Evolutionary conservation across 495 filamentous ascomycete genomes (phyloP).

Genomic region (Bathelium albidoporum): DNA sequence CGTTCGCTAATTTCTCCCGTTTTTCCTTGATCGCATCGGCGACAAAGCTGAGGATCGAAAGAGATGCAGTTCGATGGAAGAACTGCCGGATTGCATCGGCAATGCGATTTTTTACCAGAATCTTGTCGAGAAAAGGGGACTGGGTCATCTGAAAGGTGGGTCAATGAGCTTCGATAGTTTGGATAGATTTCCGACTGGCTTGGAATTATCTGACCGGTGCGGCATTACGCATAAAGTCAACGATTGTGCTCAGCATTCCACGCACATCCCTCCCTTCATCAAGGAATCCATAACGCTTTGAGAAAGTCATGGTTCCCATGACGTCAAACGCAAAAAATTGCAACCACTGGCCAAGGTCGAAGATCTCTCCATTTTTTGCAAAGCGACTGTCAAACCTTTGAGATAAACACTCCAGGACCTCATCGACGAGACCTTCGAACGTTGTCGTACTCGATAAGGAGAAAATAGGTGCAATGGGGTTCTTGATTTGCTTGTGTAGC

Average conservation of each 20-base stretch:
- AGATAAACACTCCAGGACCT: background rate
- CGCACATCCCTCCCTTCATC: conserved; percentile 30
- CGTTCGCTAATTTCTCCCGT: background rate
- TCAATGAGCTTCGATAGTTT: too few species aligned
- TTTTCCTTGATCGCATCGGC: background rate
- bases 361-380: conserved; percentile 19
- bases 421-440: background rate
- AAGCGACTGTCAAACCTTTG: conserved; percentile 22
- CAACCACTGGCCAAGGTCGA: conserved; percentile 35
- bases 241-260: conserved; percentile 29
- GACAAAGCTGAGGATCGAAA: background rate
- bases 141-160: conserved; percentile 28
- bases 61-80: background rate
- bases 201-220: conserved; percentile 20
- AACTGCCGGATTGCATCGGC: background rate
- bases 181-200: background rate
- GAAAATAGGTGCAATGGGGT: background rate
- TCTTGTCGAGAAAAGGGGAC: conserved; percentile 33
- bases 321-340: conserved; percentile 41
- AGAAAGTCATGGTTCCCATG: conserved; percentile 35
- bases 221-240: conserved; percentile 22
- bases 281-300: conserved; percentile 30
- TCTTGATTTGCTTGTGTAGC: background rate
- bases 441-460: background rate
- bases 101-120: conserved; percentile 23